Evolutionary conservation across 2,329 filamentous ascomycete genomes (phyloP).

Genomic region (Dryadomyces quercus-mongolicae): DNA sequence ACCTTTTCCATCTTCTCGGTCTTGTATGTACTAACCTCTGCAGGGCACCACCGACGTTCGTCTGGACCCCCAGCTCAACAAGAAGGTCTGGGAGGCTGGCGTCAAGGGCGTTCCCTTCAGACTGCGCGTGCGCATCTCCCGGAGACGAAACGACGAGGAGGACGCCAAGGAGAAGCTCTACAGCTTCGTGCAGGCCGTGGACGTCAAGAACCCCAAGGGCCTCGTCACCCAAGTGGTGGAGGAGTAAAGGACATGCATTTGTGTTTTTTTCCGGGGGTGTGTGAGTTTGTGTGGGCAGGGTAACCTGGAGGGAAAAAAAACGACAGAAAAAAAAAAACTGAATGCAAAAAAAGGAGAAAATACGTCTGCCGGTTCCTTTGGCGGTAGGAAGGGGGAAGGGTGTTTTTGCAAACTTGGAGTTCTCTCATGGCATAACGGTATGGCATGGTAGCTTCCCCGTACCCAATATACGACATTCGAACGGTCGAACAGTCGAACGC

Average conservation of each 20-base stretch:
- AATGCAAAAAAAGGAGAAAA: background rate
- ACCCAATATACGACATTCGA: constrained; percentile 7
- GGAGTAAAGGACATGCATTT: constrained; percentile 37
- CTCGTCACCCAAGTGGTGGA: constrained; percentile 83
- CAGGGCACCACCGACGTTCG: constrained; percentile 96
- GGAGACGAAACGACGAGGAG: constrained; percentile 99
- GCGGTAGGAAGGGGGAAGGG: constrained; percentile 10
- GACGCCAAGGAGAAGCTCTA: constrained; percentile 99
- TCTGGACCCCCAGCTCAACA: constrained; percentile 97
- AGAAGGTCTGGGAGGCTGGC: constrained; percentile 99
- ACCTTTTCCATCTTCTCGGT: background rate
- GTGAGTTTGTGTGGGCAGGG: background rate
- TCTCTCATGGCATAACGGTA: constrained; percentile 24
- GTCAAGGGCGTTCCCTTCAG: constrained; percentile 98
- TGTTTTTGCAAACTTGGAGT: constrained; percentile 27
- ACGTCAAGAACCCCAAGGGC: constrained; percentile 98
- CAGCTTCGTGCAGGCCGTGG: constrained; percentile 99
- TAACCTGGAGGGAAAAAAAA: constrained; percentile 12
- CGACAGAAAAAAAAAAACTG: constrained; percentile 11
- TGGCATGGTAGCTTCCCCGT: constrained; percentile 27
- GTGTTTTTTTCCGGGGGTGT: background rate
- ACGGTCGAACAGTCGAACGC: background rate
- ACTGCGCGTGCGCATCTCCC: constrained; percentile 94
- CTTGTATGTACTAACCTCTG: background rate
- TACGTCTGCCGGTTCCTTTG: background rate